Conservation (phyloP, 331 rosid genomes). For the Ulmus americana region DNA sequence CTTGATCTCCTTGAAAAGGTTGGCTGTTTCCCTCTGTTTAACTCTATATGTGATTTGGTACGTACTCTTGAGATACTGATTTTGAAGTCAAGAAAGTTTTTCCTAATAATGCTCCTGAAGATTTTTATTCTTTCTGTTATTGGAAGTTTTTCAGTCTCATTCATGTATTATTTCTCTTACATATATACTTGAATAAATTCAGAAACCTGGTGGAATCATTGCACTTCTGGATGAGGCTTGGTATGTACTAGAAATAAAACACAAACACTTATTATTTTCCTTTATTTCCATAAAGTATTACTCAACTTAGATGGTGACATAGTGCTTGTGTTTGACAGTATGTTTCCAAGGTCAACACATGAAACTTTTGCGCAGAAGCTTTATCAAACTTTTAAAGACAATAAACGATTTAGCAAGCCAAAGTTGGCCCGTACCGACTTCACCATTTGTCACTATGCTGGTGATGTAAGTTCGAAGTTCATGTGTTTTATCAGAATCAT, state of each 20-base stretch:
- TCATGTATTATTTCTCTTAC: constrained; percentile 25
- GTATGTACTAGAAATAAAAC: constrained; percentile 39
- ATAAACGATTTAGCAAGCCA: constrained; percentile 90
- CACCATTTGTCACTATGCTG: constrained; percentile 75
- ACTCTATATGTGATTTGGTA: not conserved
- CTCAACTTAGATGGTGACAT: constrained; percentile 26
- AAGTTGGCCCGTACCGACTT: constrained; percentile 71
- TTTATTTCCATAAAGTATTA: not conserved
- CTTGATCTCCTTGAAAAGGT: constrained; percentile 92
- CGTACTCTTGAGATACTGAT: constrained; percentile 5
- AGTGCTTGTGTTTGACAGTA: constrained; percentile 49
- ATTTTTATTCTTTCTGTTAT: not conserved
- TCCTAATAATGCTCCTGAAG: not conserved
- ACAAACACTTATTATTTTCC: constrained; percentile 2
- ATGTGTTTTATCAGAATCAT: not conserved
- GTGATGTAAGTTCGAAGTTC: constrained; percentile 53
- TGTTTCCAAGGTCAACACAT: constrained; percentile 92
- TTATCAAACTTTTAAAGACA: constrained; percentile 72
- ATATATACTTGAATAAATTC: constrained; percentile 28
- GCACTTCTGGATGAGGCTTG: constrained; percentile 96
- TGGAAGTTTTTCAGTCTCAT: not conserved
- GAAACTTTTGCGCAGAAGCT: constrained; percentile 81
- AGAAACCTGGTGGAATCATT: constrained; percentile 91
- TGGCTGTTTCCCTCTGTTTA: constrained; percentile 17
- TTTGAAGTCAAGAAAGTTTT: not conserved